phyloP scores from a whole-genome alignment of 768 basidiomycete genomes.

The Boletus subparvulus region DNA sequence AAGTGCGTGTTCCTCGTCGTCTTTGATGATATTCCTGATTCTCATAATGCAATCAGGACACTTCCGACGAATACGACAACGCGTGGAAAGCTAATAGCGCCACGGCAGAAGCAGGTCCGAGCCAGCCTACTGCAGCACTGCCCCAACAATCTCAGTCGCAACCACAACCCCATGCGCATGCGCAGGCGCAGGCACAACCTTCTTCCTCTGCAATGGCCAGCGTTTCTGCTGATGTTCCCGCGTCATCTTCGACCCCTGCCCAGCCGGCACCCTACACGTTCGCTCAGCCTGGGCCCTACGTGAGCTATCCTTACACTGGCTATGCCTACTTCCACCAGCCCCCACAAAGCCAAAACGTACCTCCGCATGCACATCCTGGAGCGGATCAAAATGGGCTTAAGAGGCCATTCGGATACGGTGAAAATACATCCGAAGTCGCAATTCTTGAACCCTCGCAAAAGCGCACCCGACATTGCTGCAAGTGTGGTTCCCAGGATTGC shows the following conservation, averaged over 20 bases:
- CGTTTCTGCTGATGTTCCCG: slow-evolving; percentile 18
- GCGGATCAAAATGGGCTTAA: slow-evolving; percentile 30
- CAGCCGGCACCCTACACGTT: slow-evolving; percentile 33
- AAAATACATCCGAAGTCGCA: slow-evolving; percentile 23
- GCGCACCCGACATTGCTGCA: slow-evolving; percentile 77
- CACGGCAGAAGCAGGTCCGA: slow-evolving; percentile 31
- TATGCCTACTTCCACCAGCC: slow-evolving; percentile 35
- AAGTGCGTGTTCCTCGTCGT: slow-evolving; percentile 20
- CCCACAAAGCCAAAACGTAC: slow-evolving; percentile 21
- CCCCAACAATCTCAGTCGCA: slow-evolving; percentile 27
- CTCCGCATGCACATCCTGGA: slow-evolving; percentile 26
- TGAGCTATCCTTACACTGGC: slow-evolving; percentile 36
- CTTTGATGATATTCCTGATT: neutral
- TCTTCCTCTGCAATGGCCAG: slow-evolving; percentile 22
- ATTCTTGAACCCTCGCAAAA: slow-evolving; percentile 46
- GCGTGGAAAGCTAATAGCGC: slow-evolving; percentile 64
- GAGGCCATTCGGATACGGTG: slow-evolving; percentile 29
- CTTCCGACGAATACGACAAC: slow-evolving; percentile 53
- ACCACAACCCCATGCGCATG: slow-evolving; percentile 17
- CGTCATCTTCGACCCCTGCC: slow-evolving; percentile 21
- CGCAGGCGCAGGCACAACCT: slow-evolving; percentile 17
- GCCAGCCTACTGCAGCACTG: slow-evolving; percentile 19
- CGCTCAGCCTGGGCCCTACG: slow-evolving; percentile 32
- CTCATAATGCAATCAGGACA: slow-evolving; percentile 33
- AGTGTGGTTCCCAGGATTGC: slow-evolving; percentile 78